Conservation (phyloP, 176 grass and related monocot species). For the Thinopyrum elongatum region DNA sequence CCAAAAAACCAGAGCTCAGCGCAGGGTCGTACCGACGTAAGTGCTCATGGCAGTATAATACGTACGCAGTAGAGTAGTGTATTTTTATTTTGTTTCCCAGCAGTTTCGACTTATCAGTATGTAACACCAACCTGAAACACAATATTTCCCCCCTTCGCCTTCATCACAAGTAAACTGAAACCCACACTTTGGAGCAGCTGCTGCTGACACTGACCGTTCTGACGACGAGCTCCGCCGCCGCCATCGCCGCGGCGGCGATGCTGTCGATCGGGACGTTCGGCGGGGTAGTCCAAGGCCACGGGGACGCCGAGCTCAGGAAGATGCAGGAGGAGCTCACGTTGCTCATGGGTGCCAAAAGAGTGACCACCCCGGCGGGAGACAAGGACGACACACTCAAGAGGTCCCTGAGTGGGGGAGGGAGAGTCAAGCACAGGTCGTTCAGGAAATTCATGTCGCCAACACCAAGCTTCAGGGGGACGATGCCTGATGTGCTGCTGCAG, state of each 20-base stretch:
- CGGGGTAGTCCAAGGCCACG: neutral
- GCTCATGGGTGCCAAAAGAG: neutral
- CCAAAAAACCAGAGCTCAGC: too few species aligned
- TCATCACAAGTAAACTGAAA: neutral
- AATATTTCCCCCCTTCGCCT: too few species aligned
- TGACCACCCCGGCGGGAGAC: neutral
- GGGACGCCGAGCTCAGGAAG: neutral
- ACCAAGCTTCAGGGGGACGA: neutral
- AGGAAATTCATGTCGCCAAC: neutral
- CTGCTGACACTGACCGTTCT: neutral
- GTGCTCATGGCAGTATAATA: too few species aligned
- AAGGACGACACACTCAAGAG: neutral
- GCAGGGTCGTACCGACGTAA: too few species aligned
- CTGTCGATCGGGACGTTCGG: neutral
- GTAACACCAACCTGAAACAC: too few species aligned
- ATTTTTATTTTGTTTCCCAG: too few species aligned
- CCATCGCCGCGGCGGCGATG: neutral
- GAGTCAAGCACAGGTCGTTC: neutral
- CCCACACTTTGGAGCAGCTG: neutral
- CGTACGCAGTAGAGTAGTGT: too few species aligned
- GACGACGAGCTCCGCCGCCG: neutral
- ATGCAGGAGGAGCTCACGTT: neutral
- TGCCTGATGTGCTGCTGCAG: neutral
- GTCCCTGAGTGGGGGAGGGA: neutral
- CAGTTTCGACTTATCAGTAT: too few species aligned